A percentile compares a stretch with the other conserved stretches of the same genome.
phyloP scores from a whole-genome alignment of 129 eudicot genomes.

The Escallonia rubra region DNA sequence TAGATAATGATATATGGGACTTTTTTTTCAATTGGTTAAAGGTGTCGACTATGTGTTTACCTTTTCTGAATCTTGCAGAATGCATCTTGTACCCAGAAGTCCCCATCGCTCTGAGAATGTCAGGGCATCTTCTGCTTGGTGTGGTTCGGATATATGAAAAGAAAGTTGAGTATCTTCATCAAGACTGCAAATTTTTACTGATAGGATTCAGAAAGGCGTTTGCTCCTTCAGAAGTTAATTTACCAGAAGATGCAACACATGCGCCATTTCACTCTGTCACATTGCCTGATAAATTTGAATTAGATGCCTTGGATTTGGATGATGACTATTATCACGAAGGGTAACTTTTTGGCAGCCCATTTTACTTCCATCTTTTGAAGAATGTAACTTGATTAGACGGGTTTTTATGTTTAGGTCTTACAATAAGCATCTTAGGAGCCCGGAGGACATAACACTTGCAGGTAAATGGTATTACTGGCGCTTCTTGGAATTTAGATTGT shows the following conservation, averaged over 20 bases:
- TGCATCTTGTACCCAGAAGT: slow-evolving; percentile 82
- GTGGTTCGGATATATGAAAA: slow-evolving; percentile 88
- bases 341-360: slow-evolving; percentile 24
- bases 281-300: slow-evolving; percentile 66
- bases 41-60: background rate
- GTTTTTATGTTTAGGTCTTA: slow-evolving; percentile 27
- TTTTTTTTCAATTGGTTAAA: too few species aligned
- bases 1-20: too few species aligned
- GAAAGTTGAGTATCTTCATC: slow-evolving; percentile 83
- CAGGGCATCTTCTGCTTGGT: slow-evolving; percentile 87
- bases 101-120: slow-evolving; percentile 90
- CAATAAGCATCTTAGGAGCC: slow-evolving; percentile 54
- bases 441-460: slow-evolving; percentile 67
- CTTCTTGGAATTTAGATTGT: background rate
- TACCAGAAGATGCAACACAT: slow-evolving; percentile 72
- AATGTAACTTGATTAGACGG: background rate
- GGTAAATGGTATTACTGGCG: slow-evolving; percentile 23
- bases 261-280: slow-evolving; percentile 77
- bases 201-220: slow-evolving; percentile 51
- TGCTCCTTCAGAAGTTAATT: slow-evolving; percentile 48
- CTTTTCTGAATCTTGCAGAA: slow-evolving; percentile 31
- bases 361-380: background rate
- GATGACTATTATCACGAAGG: slow-evolving; percentile 23
- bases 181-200: slow-evolving; percentile 57
- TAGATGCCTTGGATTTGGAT: slow-evolving; percentile 63